These are phyloP conservation scores for Verticillium alfalfae DNA, from an alignment of 2,329 filamentous ascomycete species.

Conservation along the genomic window DNA sequence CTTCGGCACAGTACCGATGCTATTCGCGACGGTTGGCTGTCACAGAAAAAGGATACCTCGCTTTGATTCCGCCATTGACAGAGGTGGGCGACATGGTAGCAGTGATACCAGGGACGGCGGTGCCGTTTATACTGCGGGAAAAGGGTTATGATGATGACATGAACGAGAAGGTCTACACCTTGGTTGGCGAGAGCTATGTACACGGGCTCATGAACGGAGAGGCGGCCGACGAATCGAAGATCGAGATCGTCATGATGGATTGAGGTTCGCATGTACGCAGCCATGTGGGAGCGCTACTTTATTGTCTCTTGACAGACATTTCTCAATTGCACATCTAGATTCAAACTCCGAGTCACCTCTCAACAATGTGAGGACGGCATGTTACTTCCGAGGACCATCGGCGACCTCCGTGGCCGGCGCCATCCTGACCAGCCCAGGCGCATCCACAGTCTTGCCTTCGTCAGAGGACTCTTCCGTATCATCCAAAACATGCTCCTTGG, in stretches of 20 bases:
- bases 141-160: not conserved
- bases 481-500: conserved; percentile 12
- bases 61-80: not conserved
- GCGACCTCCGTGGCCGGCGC: not conserved
- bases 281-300: not conserved
- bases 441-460: not conserved
- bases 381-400: not conserved
- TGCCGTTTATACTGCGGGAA: not conserved
- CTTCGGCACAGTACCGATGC: not conserved
- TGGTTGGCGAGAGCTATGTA: conserved; percentile 3
- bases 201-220: conserved; percentile 7
- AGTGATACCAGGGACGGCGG: not conserved
- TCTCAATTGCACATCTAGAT: not conserved
- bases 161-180: not conserved
- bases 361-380: not conserved
- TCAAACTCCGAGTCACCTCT: not conserved
- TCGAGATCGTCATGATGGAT: not conserved
- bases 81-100: not conserved
- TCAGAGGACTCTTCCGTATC: not conserved
- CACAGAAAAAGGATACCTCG: not conserved
- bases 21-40: not conserved
- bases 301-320: not conserved
- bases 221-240: not conserved
- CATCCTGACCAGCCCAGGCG: not conserved
- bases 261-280: not conserved